A percentile compares a stretch with the other conserved stretches of the same genome.
Evolutionary conservation across 805 yeast genomes (phyloP).

Genomic region (Starmerella stigmatis): DNA sequence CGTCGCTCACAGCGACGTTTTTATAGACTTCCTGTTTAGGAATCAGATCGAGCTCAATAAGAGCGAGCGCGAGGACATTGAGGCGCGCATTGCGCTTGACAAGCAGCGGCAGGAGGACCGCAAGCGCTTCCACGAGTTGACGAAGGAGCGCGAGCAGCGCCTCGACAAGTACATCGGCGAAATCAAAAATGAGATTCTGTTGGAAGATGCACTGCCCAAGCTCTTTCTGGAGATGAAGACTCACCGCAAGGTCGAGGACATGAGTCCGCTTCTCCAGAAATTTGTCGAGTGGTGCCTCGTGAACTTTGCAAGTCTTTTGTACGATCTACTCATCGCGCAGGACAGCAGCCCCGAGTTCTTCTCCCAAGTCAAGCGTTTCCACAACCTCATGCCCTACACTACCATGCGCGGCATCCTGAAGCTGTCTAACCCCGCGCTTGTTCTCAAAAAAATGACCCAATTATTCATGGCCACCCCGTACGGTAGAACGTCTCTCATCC

Average conservation of each 20-base stretch:
- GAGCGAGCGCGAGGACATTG: conserved; percentile 46
- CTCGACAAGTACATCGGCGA: conserved; percentile 49
- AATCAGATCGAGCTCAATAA: conserved; percentile 35
- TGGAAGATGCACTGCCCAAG: conserved; percentile 45
- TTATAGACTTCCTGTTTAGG: conserved; percentile 45
- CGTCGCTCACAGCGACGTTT: conserved; percentile 42
- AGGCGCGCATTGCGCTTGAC: conserved; percentile 52
- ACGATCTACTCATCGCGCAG: conserved; percentile 66
- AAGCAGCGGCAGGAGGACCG: conserved; percentile 50
- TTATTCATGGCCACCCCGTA: conserved; percentile 71
- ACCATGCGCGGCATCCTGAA: conserved; percentile 65
- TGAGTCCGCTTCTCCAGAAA: conserved; percentile 57
- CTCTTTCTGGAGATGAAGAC: conserved; percentile 58
- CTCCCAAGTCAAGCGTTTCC: conserved; percentile 59
- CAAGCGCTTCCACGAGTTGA: conserved; percentile 59
- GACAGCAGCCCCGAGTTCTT: conserved; percentile 73
- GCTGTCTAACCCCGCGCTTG: conserved; percentile 78
- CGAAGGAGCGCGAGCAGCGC: conserved; percentile 45
- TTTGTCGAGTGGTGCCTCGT: conserved; percentile 75
- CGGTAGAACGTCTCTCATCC: conserved; percentile 58
- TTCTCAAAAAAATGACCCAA: conserved; percentile 70
- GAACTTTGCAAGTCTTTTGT: conserved; percentile 74
- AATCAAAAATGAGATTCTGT: conserved; percentile 46
- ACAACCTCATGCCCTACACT: conserved; percentile 68
- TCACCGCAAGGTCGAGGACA: conserved; percentile 41